Evolutionary conservation across 140 eudicot species (phyloP).

Genomic region (Flaveria floridana): DNA sequence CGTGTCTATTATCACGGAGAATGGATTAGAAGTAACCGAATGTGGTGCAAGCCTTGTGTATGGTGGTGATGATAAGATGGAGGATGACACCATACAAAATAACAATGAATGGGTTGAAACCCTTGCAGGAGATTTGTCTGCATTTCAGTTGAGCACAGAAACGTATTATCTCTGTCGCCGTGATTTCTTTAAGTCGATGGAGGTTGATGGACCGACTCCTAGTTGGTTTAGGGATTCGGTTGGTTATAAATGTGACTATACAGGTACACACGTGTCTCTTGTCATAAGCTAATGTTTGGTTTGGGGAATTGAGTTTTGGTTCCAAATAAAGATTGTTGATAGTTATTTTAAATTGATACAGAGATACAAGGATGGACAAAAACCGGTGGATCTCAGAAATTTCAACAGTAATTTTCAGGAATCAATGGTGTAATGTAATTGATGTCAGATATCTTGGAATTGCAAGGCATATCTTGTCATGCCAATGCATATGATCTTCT

Average conservation of each 20-base stretch:
- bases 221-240: conserved; percentile 27
- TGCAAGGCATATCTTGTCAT: no score
- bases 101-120: conserved; percentile 14
- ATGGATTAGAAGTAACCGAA: conserved; percentile 6
- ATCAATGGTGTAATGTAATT: no score
- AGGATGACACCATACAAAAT: conserved; percentile 3
- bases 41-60: conserved; percentile 40
- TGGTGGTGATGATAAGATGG: conserved; percentile 14
- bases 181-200: conserved; percentile 32
- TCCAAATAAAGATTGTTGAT: background rate
- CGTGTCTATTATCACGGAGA: conserved; percentile 12
- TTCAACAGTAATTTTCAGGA: background rate
- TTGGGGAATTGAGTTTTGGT: background rate
- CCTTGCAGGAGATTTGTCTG: conserved; percentile 26
- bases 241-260: conserved; percentile 30
- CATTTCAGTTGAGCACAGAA: conserved; percentile 23
- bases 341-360: background rate
- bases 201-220: conserved; percentile 32
- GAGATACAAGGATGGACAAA: conserved; percentile 39
- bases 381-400: conserved; percentile 25
- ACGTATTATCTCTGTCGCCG: conserved; percentile 32
- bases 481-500: no score
- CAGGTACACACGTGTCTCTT: conserved; percentile 23
- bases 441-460: no score
- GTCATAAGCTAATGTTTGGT: background rate